Evolutionary conservation across 2,329 filamentous ascomycete species (phyloP).

Genomic region (Chrysosporium keratinophilum): DNA sequence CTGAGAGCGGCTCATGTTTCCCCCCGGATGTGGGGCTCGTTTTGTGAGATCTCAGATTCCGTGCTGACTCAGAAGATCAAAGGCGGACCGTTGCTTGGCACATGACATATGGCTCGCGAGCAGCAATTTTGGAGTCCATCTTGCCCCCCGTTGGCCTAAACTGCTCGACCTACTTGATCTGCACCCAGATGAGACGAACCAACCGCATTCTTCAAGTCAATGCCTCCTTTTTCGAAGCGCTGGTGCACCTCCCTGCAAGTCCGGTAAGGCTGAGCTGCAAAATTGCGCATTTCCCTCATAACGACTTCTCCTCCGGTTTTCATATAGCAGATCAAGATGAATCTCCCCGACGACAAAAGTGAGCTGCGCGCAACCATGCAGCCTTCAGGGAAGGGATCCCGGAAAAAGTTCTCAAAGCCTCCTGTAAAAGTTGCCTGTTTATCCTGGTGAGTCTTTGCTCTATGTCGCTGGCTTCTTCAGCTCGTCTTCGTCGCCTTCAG

Average conservation of each 20-base stretch:
- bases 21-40: not conserved
- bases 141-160: not conserved
- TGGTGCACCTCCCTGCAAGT: not conserved
- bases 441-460: constrained; percentile 29
- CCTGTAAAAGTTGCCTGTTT: constrained; percentile 38
- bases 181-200: not conserved
- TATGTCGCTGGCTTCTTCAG: not conserved
- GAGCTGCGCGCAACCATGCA: not conserved
- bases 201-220: not conserved
- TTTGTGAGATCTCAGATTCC: constrained; percentile 2
- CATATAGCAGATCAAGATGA: not conserved
- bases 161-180: not conserved
- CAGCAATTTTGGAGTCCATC: not conserved
- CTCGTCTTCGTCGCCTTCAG: not conserved
- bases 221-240: not conserved
- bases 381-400: constrained; percentile 5
- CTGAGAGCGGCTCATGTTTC: not conserved
- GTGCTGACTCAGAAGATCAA: constrained; percentile 7
- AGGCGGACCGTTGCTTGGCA: constrained; percentile 2
- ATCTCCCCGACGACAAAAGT: not conserved
- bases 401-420: constrained; percentile 37
- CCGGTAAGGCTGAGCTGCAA: not conserved
- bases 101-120: not conserved
- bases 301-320: not conserved
- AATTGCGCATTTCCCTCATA: not conserved